Base-by-base conservation (phyloP, 768 basidiomycete species). In the Sutorius australiensis region DNA sequence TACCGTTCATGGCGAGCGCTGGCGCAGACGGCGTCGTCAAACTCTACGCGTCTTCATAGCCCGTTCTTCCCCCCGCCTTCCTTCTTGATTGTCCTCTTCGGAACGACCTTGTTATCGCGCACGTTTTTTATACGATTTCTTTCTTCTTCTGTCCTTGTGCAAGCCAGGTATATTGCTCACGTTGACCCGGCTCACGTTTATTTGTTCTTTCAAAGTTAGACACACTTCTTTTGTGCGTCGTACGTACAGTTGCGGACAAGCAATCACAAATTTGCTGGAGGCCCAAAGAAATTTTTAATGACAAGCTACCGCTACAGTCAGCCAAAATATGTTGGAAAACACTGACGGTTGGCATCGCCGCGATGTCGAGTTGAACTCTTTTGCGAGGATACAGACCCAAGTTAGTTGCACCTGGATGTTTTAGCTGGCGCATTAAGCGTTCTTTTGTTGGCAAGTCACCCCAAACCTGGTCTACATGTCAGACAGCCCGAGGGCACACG, bases 11-110 rank as follows among this genome's bases (percentile, higher is more conserved):
- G 80, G 92, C 88, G 14, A 95, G 91, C 67, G 90, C 91, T 17
- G 95, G 95, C n/a, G 92, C 92, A 12, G 95, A 98, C 72, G 94
- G 95, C 27, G 87, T 92, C 41, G 84, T 98, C 55, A 92, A 92
- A 71, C 76, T 98, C 27, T 97, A 90, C 68, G 88, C 89, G 56
- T 89, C 88, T 63, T 92, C 88, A 73, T 91, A 50, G 46, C 5
- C 24, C 24, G 24, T 24, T 24, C 13, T 16, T 6, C 6, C 11
- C 31, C 3, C 30, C n/a, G n/a, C 9, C 27, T 45, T 13, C 6
- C 32, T 21, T 31, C 3, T 13, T 2, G 19, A 16, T 32, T 14
- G 39, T 40, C 10, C 9, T 3, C 34, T 27, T 13, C 5, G 27
- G n/a, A 2, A 54, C 41, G 43, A 47, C 32, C 16, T 33, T 24